Base-by-base conservation (phyloP, 768 basidiomycete species). In the Dioszegia crocea region DNA sequence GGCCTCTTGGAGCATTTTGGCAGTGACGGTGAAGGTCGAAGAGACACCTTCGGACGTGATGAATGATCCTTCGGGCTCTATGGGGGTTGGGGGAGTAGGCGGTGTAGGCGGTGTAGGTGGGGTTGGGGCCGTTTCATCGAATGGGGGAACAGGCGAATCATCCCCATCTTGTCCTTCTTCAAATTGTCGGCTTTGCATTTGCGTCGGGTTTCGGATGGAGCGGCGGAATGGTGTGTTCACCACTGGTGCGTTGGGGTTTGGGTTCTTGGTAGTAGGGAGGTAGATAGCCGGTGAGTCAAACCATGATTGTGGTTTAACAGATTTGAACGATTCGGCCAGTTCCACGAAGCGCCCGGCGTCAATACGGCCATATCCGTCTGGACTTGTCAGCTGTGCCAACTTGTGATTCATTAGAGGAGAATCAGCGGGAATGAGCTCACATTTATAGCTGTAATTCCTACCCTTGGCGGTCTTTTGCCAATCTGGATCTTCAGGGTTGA, bases 271-370 rank as follows among this genome's bases (percentile, higher is more conserved):
- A 11, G 66, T 61, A 10, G 68, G 64, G 1, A 77, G 70, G 51
- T 67, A 65, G 14, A 91, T 79, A 0, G 88, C 82, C 14, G 86
- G 83, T 4, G 88, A 84, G 58, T 86, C 82, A 57, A 89, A 82
- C 90, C 92, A 97, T 0, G 89, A 84, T 78, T 98, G 94, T 0
- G 94, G 91, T 73, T 94, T 97, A 68, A 96, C 92, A 19, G 86
- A 80, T 49, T 86, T 75, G 93, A 93, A 98, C 1, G 80, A 73
- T 74, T 86, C 82, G 1, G 93, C 91, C 0, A 86, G 86, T 55
- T 83, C 86, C 68, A 98, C 86, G 65, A 88, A 90, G 40, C 78
- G 81, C 55, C 86, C 88, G 2, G 86, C 93, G 75, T 96, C 88
- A 59, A 98, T 81, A 33, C 83, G 84, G 23, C 96, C 96, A 70